Evolutionary conservation across 1,139 yeast genomes (phyloP), one percentile per base, ranked within the genome.

Genomic region (Meyerozyma smithsonii): DNA sequence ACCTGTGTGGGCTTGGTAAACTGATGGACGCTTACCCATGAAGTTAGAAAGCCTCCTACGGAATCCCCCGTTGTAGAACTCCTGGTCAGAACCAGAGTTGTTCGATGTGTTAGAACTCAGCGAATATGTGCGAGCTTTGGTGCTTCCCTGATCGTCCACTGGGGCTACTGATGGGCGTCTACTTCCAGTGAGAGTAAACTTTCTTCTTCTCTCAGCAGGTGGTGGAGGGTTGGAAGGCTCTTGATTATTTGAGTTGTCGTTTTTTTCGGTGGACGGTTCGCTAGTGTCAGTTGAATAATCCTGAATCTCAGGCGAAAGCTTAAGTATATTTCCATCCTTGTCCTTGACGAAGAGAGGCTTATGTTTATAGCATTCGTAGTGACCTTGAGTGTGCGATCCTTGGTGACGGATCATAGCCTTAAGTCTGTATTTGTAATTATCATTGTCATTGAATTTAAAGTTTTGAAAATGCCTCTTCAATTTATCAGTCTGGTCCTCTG

Each of bases 381-480:
- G 98, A 0, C 97, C 98, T 36, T 82, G 79, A 15, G 84, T 75
- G 59, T 92, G 97, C 1, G 94, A 81, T 0, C 97, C 98, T 39
- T 81, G 79, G 56, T 92, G 98, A 45, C 88, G 74, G 18, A 92
- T 80, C 49, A 88, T 67, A 1, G 96, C 86, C 47, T 74, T 75
- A 28, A 92, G 67, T 44, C 68, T 67, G 57, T 87, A 89, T 35
- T 63, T 72, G 48, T 72, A 74, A 19, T 59, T 52, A 43, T 71
- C 74, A 45, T 68, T 68, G 4, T 69, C 75, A 48, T 61, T 66
- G 53, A 71, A 71, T 43, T 69, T 65, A 47, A 71, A 71, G 32
- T 57, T 52, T 38, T 59, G 61, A 51, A 70, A 71, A 47, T 66
- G 72, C 25, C 56, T 60, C 39, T 60, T 61, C 46, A 72, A 57